Base-by-base conservation (phyloP, 192 early-diverging fungal genomes). In the Coemansia sp. region DNA sequence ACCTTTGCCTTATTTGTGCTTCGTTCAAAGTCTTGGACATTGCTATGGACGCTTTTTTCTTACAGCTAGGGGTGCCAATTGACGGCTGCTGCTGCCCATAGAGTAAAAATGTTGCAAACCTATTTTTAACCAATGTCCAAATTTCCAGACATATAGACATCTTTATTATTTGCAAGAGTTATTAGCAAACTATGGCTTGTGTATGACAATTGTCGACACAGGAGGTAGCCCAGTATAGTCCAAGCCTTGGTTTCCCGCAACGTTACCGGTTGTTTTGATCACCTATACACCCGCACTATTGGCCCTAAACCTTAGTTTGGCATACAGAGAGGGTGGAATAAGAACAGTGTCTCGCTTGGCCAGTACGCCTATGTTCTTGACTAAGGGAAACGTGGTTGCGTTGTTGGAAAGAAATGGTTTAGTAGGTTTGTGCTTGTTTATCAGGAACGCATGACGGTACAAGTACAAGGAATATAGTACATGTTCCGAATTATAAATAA, bases 241-340 rank as follows among this genome's bases (percentile, higher is more conserved):
- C 27, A 89, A 61, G 7, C 84, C 87, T 20, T 76, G 35, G 8
- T 90, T 92, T 24, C 94, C 92, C 8, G 86, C 87, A 24, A 87
- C 92, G 64, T 94, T 95, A 0, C 92, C 94, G 7, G 44, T 38
- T 32, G 74, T 79, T 9, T 76, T 64, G 20, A 87, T 85, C 45
- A 90, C 69, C 93, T 92, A 96, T 16, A 87, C 86, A 9, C 92
- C 94, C 2, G 91, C 89, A 71, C 92, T 94, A 69, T 94, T 85
- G 9, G 90, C 89, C 24, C 76, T 55, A 65, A 93, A 92, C 16
- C 92, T 82, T 29, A 95, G 62, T 41, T 87, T 86, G 32, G 80
- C 69, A 56, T 87, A 90, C 16, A 34, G 74, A 22, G 20, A 68
- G 13, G 65, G 71, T 4, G 85, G 86, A 4, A 93, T 70, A 1